phyloP scores from a whole-genome alignment of 1,284 basidiomycete species.

The Cystobasidiaceae sp. region DNA sequence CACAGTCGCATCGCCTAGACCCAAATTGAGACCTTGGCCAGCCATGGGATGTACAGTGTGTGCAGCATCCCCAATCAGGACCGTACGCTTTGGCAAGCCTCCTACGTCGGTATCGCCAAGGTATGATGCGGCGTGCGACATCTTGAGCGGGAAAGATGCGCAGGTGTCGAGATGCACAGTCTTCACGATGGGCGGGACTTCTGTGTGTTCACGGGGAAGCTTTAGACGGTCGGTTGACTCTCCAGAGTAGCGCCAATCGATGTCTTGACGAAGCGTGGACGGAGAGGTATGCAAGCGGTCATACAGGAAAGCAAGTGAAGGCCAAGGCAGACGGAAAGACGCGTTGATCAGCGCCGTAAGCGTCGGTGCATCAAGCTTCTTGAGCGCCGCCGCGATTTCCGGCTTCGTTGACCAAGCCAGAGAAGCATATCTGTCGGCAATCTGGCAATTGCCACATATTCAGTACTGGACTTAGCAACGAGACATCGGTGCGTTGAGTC shows the following conservation, averaged over 20 bases:
- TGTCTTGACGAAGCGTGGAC: conserved; percentile 18
- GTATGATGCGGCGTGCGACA: conserved; percentile 83
- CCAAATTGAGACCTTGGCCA: conserved; percentile 92
- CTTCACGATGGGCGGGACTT: conserved; percentile 70
- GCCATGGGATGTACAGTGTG: conserved; percentile 96
- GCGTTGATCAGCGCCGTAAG: conserved; percentile 78
- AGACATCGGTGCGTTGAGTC: neutral
- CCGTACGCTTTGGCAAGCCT: conserved; percentile 57
- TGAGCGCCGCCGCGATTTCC: conserved; percentile 65
- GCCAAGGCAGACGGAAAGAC: conserved; percentile 68
- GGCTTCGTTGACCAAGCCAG: conserved; percentile 94
- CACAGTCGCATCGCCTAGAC: conserved; percentile 74
- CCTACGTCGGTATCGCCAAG: conserved; percentile 62
- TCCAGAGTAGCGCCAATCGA: conserved; percentile 30
- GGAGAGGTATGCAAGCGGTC: conserved; percentile 4
- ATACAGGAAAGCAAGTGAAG: conserved; percentile 32
- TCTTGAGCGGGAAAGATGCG: conserved; percentile 84
- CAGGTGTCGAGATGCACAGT: conserved; percentile 68
- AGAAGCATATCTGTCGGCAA: conserved; percentile 68
- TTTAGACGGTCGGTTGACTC: conserved; percentile 20
- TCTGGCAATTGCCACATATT: conserved; percentile 45
- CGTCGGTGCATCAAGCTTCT: conserved; percentile 61
- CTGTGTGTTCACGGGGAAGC: conserved; percentile 55
- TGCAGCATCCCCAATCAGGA: conserved; percentile 90
- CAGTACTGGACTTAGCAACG: neutral